A percentile compares a stretch with the other conserved stretches of the same genome.
phyloP scores from a whole-genome alignment of 1,139 yeast genomes.

The Arxiozyma heterogenica region DNA sequence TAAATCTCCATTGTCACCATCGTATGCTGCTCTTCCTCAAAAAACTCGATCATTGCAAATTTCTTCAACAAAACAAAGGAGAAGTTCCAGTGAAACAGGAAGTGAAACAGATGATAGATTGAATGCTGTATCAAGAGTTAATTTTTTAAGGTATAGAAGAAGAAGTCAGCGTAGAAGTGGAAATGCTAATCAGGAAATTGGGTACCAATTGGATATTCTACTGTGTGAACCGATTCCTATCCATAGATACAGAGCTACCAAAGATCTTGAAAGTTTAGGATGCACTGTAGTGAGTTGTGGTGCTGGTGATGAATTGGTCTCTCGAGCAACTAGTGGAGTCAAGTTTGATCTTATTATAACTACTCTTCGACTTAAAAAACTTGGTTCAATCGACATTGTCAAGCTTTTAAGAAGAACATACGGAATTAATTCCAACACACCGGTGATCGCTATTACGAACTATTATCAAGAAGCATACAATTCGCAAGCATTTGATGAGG shows the following conservation, averaged over 20 bases:
- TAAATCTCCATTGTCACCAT: slow-evolving; percentile 25
- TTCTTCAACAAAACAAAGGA: slow-evolving; percentile 5
- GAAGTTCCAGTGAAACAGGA: slow-evolving; percentile 19
- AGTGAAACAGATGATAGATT: slow-evolving; percentile 24
- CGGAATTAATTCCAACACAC: slow-evolving; percentile 67
- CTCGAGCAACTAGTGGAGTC: slow-evolving; percentile 75
- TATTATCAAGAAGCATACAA: slow-evolving; percentile 60
- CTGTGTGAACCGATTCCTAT: slow-evolving; percentile 85
- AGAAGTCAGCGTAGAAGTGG: slow-evolving; percentile 22
- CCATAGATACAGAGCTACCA: slow-evolving; percentile 59
- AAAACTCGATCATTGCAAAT: slow-evolving; percentile 1
- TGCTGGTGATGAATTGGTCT: slow-evolving; percentile 73
- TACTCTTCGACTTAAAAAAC: slow-evolving; percentile 58
- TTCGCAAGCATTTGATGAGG: slow-evolving; percentile 53
- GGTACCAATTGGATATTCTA: slow-evolving; percentile 47
- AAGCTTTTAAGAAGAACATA: slow-evolving; percentile 69
- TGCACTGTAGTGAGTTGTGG: slow-evolving; percentile 74
- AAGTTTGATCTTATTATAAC: slow-evolving; percentile 78
- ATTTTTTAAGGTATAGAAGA: slow-evolving; percentile 25
- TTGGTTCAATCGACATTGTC: slow-evolving; percentile 66
- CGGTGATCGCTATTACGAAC: slow-evolving; percentile 69
- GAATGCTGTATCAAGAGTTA: slow-evolving; percentile 26
- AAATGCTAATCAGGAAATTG: slow-evolving; percentile 18
- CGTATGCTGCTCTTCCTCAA: slow-evolving; percentile 1
- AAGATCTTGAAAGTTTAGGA: slow-evolving; percentile 59